Conservation (phyloP, 2,329 filamentous ascomycete species). For the Plenodomus biglobosus region DNA sequence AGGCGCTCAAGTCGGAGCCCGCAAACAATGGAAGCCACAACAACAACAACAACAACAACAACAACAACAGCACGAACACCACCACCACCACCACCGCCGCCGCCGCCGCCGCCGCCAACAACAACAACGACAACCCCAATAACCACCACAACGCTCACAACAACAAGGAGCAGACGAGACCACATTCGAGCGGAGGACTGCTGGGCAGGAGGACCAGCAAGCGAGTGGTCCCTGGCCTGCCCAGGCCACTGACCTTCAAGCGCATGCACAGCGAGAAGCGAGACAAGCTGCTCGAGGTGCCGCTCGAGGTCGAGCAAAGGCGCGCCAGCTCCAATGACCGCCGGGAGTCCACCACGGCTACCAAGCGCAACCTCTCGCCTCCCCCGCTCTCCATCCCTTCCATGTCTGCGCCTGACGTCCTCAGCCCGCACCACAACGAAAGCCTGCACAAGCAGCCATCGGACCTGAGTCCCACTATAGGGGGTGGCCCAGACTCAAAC, state of each 20-base stretch:
- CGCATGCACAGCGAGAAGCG: conserved; percentile 80
- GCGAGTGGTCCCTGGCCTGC: conserved; percentile 75
- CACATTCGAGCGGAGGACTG: conserved; percentile 38
- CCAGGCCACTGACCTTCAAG: conserved; percentile 76
- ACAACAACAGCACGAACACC: not conserved
- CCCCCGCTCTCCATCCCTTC: conserved; percentile 41
- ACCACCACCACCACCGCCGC: not conserved
- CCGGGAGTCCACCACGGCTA: conserved; percentile 62
- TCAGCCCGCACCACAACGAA: conserved; percentile 34
- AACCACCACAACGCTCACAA: conserved; percentile 4
- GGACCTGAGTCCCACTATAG: conserved; percentile 28
- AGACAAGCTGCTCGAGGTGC: conserved; percentile 68
- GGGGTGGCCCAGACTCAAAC: conserved; percentile 34
- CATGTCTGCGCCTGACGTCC: conserved; percentile 45
- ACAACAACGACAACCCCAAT: too few relatives aligned
- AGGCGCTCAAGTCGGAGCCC: conserved; percentile 5
- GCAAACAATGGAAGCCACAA: not conserved
- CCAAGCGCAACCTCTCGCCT: conserved; percentile 49
- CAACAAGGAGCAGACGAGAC: conserved; percentile 38
- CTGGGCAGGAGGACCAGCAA: conserved; percentile 42
- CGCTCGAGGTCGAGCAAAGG: conserved; percentile 66
- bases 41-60: too few relatives aligned
- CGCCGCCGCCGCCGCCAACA: conserved; percentile 1
- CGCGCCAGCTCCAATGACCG: conserved; percentile 71
- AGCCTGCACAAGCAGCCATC: conserved; percentile 22